Base-by-base conservation (phyloP, 768 basidiomycete genomes). In the Sarcodon aspratus region DNA sequence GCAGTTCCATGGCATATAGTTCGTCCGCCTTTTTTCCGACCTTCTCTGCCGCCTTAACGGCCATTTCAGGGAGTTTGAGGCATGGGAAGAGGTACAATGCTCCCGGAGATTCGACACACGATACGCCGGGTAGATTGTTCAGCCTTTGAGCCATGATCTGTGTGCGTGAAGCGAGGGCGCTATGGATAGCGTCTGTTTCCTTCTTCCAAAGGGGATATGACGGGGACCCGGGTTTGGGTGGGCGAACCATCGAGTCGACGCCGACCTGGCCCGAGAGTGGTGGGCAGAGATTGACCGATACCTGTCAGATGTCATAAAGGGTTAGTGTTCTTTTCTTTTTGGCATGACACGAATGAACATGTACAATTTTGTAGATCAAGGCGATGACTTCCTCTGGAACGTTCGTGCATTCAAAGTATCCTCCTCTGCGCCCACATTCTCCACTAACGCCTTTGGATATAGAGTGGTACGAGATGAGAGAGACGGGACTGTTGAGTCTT, bases 371-470 rank as follows among this genome's bases (percentile, higher is more conserved):
- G 75, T 98, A 97, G 46, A 98, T 78, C 61, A 88, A 76, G 12
- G 86, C 90, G 52, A 85, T 69, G 51, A 95, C 74, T 31, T 90
- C 83, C 7, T 80, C 71, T 10, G 72, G 61, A 55, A 99, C 68
- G 67, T 98, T 98, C 52, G 78, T 75, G 62, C 83, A 80, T 67
- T 99, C 95, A 57, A 95, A 94, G 72, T 96, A 99, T 3, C 94
- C 95, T 33, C 95, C 95, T 44, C 96, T 77, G n/a, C 95, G 75
- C 2, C 96, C 95, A 63, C 96, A 99, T 67, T 99, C 95, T 51
- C 95, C 95, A 35, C 78, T 79, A 52, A 96, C 89, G 47, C 95
- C 95, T 66, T 99, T 99, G 49, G 90, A 94, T 62, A 95, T 95
- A 48, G 88, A 92, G 70, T 99, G 95, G 82, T 96, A 97, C 42